Base-by-base conservation (phyloP, 768 basidiomycete species). In the Naganishia randhawae region DNA sequence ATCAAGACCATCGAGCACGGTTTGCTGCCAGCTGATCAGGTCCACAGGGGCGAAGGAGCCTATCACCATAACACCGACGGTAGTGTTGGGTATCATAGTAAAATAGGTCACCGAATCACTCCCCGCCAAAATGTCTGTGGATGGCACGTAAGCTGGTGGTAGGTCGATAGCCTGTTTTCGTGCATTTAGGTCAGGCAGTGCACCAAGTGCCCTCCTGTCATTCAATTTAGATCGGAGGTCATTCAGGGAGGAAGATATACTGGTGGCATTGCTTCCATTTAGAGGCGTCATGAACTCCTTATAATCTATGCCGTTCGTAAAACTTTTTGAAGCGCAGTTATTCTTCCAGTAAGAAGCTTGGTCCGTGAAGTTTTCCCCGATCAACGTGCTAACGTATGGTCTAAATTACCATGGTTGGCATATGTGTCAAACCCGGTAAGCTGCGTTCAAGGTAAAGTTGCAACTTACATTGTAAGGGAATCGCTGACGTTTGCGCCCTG, bases 51-150 rank as follows among this genome's bases (percentile, higher is more conserved):
- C 69, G 71, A 88, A 88, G 0, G 85, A 85, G 17, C 86, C 85
- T 41, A 72, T 66, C 45, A 68, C 63, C 33, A 62, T 14, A 11
- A 62, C 57, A n/a, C 57, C 57, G 5, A 86, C 82, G 71, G 85
- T 86, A 83, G 86, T 85, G 85, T 86, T 71, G 8, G 22, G 22
- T 41, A 8, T 65, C 32, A 6, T 71, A 51, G 86, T 0, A 86
- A 87, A 84, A 74, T 85, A 84, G 71, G 86, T 84, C 13, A 84
- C 83, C 22, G 84, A 85, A 41, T 76, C 75, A 63, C 83, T 85
- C 2, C 84, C 85, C 37, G 80, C 76, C 3, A 83, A 77, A 2
- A 80, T 74, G 0, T 84, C 83, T 3, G 84, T 72, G 7, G 80
- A 83, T 0, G 86, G 86, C 25, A 82, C 65, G 76, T 83, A 85